Conservation (phyloP, 2,329 filamentous ascomycete genomes). For the Trichoderma koningiopsis region DNA sequence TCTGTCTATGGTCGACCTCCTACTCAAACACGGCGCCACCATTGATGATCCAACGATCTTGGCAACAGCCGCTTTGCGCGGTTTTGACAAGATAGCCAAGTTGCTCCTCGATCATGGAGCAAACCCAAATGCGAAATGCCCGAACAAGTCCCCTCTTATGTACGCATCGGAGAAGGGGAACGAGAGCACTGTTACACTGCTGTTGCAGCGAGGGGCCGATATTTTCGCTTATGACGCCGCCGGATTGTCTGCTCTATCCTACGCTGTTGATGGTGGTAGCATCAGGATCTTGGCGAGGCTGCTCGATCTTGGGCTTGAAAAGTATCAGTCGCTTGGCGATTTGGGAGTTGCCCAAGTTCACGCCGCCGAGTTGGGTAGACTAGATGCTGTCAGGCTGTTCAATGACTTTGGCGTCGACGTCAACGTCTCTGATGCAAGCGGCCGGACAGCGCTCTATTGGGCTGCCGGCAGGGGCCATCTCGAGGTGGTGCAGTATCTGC, state of each 20-base stretch:
- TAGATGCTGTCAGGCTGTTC: constrained; percentile 2
- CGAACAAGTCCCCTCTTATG: constrained; percentile 9
- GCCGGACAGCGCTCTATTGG: constrained; percentile 14
- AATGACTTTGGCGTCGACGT: not conserved
- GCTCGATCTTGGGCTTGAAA: not conserved
- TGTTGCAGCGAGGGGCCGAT: constrained; percentile 13
- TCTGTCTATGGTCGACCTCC: not conserved
- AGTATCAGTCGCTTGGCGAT: not conserved
- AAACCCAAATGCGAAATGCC: not conserved
- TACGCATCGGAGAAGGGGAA: constrained; percentile 7
- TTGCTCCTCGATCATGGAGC: constrained; percentile 17
- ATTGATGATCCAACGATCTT: not conserved
- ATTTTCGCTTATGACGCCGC: not conserved
- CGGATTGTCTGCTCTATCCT: constrained; percentile 1
- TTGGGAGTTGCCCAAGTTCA: not conserved
- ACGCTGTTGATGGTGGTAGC: constrained; percentile 5
- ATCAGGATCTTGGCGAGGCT: not conserved
- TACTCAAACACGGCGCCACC: constrained; percentile 12
- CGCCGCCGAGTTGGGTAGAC: not conserved
- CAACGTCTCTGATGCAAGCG: not conserved
- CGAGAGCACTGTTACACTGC: not conserved
- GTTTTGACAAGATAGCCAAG: not conserved
- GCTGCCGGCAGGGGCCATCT: not conserved
- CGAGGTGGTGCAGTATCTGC: constrained; percentile 1
- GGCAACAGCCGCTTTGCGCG: not conserved